phyloP scores from a whole-genome alignment of 805 yeast species.

The Vanderwaltozyma verrucispora region DNA sequence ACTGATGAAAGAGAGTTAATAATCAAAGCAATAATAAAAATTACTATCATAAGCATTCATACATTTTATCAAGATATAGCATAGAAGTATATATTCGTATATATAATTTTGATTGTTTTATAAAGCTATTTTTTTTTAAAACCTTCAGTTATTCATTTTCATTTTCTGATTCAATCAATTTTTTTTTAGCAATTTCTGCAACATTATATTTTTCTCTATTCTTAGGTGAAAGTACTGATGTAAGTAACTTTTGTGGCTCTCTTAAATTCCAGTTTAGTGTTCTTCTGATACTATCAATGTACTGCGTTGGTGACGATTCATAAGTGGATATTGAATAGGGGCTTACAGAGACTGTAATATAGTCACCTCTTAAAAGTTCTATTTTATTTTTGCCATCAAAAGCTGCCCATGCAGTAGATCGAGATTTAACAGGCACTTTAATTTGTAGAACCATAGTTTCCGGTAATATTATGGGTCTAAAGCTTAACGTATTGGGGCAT shows the following conservation, averaged over 20 bases:
- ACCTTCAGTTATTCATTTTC: background rate
- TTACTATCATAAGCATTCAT: background rate
- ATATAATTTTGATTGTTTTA: too few relatives aligned
- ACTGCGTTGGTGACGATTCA: constrained; percentile 57
- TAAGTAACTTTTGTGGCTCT: constrained; percentile 75
- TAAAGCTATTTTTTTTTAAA: too few relatives aligned
- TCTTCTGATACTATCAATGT: constrained; percentile 74
- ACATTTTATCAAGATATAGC: too few relatives aligned
- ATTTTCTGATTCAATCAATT: background rate
- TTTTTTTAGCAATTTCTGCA: constrained; percentile 8
- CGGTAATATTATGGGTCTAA: constrained; percentile 82
- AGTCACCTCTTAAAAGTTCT: constrained; percentile 72
- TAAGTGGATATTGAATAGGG: constrained; percentile 92
- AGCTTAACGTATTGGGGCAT: constrained; percentile 88
- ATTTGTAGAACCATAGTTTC: constrained; percentile 82
- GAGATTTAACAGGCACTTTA: constrained; percentile 66
- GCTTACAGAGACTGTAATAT: constrained; percentile 72
- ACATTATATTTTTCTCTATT: constrained; percentile 9
- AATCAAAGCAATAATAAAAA: background rate
- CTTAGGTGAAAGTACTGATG: constrained; percentile 16
- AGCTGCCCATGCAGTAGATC: constrained; percentile 91
- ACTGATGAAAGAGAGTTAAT: background rate
- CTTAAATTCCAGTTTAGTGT: constrained; percentile 89
- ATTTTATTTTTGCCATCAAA: constrained; percentile 88
- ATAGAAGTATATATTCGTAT: too few relatives aligned